These are phyloP conservation scores for Aspergillus unguis DNA, from an alignment of 2,329 filamentous ascomycete species.

Conservation along the genomic window DNA sequence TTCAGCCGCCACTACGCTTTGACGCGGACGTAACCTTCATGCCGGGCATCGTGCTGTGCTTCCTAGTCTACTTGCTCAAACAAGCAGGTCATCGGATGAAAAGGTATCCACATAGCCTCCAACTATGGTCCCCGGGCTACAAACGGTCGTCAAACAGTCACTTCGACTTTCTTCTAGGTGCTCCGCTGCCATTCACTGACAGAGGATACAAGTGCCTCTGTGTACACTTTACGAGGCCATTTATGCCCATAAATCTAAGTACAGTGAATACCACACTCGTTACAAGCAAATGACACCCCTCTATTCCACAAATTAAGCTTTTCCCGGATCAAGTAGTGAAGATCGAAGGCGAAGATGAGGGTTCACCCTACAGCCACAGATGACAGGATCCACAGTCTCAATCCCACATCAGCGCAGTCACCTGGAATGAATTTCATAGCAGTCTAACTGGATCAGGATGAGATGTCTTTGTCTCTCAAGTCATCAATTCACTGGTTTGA, in stretches of 20 bases:
- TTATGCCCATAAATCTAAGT: background rate
- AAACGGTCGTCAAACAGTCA: background rate
- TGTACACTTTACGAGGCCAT: no score
- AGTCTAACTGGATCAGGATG: background rate
- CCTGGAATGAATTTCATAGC: background rate
- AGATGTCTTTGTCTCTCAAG: slow-evolving; percentile 5
- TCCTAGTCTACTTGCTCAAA: background rate
- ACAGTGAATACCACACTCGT: no score
- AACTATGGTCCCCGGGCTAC: background rate
- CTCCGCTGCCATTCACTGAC: background rate
- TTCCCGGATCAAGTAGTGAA: no score
- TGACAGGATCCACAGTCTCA: background rate
- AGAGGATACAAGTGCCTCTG: no score
- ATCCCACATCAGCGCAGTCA: background rate
- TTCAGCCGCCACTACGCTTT: background rate
- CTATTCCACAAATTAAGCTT: no score
- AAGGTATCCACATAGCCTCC: background rate
- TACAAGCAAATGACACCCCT: no score
- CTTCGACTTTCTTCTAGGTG: background rate
- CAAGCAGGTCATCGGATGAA: background rate
- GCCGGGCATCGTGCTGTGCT: background rate
- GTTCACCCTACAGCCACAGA: background rate
- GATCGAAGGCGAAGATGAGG: no score
- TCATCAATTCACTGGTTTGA: background rate
- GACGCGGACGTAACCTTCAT: background rate